phyloP scores from a whole-genome alignment of 257 asterid species.

The Haberlea rhodopensis region DNA sequence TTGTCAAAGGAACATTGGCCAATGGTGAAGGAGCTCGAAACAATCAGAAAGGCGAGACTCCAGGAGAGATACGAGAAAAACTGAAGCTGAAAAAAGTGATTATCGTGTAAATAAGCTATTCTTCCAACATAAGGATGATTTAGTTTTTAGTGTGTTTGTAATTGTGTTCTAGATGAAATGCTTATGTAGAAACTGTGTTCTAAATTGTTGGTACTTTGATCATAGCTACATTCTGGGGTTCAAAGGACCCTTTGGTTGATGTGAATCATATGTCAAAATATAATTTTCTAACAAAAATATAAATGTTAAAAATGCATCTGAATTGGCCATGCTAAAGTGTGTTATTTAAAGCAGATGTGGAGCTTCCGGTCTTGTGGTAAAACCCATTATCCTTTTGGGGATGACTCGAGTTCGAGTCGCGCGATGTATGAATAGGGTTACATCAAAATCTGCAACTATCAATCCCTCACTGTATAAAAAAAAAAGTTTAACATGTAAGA shows the following conservation, averaged over 20 bases:
- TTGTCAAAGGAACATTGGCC: slow-evolving; percentile 82
- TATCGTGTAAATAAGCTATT: slow-evolving; percentile 15
- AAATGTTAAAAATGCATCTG: no score
- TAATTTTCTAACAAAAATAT: no score
- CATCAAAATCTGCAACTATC: no score
- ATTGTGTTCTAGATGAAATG: slow-evolving; percentile 10
- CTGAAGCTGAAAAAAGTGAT: neutral
- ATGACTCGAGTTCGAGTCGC: no score
- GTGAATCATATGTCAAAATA: no score
- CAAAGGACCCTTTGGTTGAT: no score
- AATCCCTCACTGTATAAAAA: no score
- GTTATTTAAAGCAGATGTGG: neutral
- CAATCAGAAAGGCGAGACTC: slow-evolving; percentile 59
- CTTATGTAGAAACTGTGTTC: slow-evolving; percentile 6
- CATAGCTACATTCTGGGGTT: neutral
- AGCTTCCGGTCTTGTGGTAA: no score
- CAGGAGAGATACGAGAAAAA: slow-evolving; percentile 26
- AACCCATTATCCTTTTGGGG: no score
- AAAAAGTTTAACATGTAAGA: no score
- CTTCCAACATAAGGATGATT: neutral
- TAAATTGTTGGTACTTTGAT: neutral
- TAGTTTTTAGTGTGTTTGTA: slow-evolving; percentile 6
- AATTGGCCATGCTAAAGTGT: neutral
- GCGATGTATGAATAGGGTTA: no score
- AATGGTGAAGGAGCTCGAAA: slow-evolving; percentile 83